Percentiles rank a stretch among this genome's conserved stretches.
These are phyloP conservation scores for Candida krabiensis DNA, from an alignment of 805 yeast species.

Conservation along the genomic window DNA sequence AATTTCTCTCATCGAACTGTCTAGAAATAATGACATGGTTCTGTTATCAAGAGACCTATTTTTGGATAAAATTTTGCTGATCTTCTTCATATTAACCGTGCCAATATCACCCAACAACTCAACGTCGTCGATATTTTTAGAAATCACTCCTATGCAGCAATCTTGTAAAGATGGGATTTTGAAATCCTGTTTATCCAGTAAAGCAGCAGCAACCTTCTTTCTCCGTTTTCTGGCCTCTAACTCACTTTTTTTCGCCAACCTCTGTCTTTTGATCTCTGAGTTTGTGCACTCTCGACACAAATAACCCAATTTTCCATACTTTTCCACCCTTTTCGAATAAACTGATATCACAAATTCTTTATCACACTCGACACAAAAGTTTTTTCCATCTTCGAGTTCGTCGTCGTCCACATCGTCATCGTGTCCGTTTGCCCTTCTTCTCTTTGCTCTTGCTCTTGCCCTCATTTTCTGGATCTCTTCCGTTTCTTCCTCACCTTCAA, in stretches of 20 bases:
- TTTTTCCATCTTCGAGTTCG: constrained; percentile 50
- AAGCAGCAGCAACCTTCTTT: constrained; percentile 79
- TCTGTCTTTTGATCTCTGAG: constrained; percentile 41
- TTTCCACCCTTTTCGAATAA: constrained; percentile 54
- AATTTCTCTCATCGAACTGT: constrained; percentile 52
- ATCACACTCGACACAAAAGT: constrained; percentile 61
- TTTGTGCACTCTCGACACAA: constrained; percentile 64
- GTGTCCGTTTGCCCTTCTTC: constrained; percentile 42
- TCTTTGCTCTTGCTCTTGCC: constrained; percentile 28
- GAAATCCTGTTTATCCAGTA: constrained; percentile 68
- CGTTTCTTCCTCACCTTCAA: constrained; percentile 31
- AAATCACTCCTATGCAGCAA: constrained; percentile 67
- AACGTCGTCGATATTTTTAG: constrained; percentile 67
- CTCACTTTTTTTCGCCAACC: constrained; percentile 50
- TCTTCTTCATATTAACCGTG: constrained; percentile 61
- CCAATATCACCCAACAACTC: constrained; percentile 91
- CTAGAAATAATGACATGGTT: constrained; percentile 73
- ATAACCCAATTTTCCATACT: constrained; percentile 57
- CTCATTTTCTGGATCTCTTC: constrained; percentile 20
- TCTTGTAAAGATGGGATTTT: constrained; percentile 77
- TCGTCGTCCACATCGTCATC: constrained; percentile 29
- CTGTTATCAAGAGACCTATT: constrained; percentile 76
- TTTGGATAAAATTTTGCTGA: constrained; percentile 74
- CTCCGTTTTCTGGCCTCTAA: constrained; percentile 69
- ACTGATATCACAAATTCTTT: constrained; percentile 59